phyloP scores from a whole-genome alignment of 768 basidiomycete genomes.

The Gymnopilus junonius region DNA sequence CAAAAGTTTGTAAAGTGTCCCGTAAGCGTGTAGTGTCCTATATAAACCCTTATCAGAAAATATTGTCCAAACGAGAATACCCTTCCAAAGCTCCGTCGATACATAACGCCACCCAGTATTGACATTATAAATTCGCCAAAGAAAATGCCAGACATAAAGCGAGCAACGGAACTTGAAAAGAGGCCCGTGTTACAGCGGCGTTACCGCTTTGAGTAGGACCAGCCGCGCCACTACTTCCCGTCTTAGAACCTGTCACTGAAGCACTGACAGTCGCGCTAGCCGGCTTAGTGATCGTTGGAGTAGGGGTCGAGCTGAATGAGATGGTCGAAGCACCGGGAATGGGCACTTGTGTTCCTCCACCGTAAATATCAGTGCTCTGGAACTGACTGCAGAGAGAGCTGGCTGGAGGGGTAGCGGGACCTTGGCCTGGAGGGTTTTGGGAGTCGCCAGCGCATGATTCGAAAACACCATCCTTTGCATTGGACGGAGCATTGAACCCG shows the following conservation, averaged over 20 bases:
- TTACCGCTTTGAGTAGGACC: conserved; percentile 1
- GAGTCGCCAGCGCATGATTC: conserved; percentile 66
- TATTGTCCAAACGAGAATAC: too few species aligned
- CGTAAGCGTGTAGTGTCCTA: too few species aligned
- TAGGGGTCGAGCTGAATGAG: conserved; percentile 12
- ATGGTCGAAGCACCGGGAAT: conserved; percentile 25
- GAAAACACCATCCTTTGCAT: conserved; percentile 61
- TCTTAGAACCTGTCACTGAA: background rate
- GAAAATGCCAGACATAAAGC: background rate
- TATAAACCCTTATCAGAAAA: too few species aligned
- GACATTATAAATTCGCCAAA: background rate
- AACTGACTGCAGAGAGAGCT: conserved; percentile 41
- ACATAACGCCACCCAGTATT: too few species aligned
- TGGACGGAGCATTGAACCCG: conserved; percentile 71
- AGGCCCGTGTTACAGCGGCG: background rate
- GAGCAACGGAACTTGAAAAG: background rate
- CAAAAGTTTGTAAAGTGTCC: too few species aligned
- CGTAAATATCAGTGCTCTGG: conserved; percentile 33
- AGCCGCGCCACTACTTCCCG: background rate
- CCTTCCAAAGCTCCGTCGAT: too few species aligned
- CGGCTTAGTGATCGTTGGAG: background rate
- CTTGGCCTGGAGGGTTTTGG: conserved; percentile 39
- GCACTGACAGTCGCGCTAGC: background rate
- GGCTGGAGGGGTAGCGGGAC: conserved; percentile 33
- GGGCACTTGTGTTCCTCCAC: conserved; percentile 24